These are phyloP conservation scores for Hericium erinaceus DNA, from an alignment of 768 basidiomycete species.

Conservation along the genomic window DNA sequence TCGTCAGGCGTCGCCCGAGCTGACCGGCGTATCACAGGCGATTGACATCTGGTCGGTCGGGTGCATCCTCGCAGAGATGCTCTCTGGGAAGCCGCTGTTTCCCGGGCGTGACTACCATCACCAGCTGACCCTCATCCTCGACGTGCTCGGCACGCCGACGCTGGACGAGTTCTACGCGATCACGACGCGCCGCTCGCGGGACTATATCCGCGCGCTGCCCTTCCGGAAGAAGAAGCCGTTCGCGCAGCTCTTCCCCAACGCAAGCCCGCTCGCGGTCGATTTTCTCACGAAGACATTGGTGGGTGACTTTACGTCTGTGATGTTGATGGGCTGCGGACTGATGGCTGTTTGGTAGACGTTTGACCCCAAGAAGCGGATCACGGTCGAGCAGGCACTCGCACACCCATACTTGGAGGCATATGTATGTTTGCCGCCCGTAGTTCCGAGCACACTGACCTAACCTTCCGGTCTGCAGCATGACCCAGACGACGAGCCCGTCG, in stretches of 20 bases:
- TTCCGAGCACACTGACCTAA: neutral
- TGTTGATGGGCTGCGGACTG: neutral
- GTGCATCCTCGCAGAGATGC: slow-evolving; percentile 91
- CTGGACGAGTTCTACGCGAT: slow-evolving; percentile 98
- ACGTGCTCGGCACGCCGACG: slow-evolving; percentile 94
- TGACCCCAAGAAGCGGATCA: slow-evolving; percentile 94
- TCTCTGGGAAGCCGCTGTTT: slow-evolving; percentile 94
- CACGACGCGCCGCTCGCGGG: slow-evolving; percentile 82
- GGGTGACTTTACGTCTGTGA: slow-evolving; percentile 13
- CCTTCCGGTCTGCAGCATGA: slow-evolving; percentile 51
- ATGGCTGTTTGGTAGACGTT: slow-evolving; percentile 54
- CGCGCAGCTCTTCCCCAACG: slow-evolving; percentile 81
- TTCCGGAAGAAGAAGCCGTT: slow-evolving; percentile 87
- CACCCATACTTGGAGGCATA: slow-evolving; percentile 95
- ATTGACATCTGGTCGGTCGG: slow-evolving; percentile 86
- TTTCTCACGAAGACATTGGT: slow-evolving; percentile 82
- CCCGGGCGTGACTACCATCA: slow-evolving; percentile 96
- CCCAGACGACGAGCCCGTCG: slow-evolving; percentile 93
- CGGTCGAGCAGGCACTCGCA: slow-evolving; percentile 88
- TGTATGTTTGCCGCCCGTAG: slow-evolving; percentile 32
- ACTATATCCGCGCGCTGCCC: slow-evolving; percentile 91
- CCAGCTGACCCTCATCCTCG: slow-evolving; percentile 89
- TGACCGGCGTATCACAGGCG: slow-evolving; percentile 34
- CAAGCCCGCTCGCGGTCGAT: slow-evolving; percentile 68
- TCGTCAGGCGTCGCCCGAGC: slow-evolving; percentile 22